A percentile compares a stretch with the other conserved stretches of the same genome.
phyloP scores from a whole-genome alignment of 352 stramenopile species.

The Globisporangium sylvaticum region DNA sequence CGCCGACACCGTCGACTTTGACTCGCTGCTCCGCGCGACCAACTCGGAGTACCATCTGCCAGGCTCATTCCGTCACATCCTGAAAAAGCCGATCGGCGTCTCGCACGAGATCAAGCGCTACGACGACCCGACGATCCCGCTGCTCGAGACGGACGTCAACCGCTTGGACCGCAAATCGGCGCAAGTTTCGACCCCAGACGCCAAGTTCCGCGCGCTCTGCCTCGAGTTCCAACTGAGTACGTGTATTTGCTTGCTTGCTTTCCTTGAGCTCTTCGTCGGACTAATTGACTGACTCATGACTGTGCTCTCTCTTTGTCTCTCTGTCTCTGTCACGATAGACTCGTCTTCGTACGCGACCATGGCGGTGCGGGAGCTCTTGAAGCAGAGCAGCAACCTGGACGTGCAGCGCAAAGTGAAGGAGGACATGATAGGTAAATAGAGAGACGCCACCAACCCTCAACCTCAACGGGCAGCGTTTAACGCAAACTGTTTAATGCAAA shows the following conservation, averaged over 20 bases:
- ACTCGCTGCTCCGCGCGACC: conserved; percentile 49
- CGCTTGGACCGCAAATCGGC: conserved; percentile 30
- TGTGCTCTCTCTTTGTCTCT: neutral
- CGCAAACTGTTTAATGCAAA: neutral
- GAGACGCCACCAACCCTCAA: neutral
- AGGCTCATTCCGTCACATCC: conserved; percentile 92
- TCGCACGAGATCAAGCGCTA: conserved; percentile 91
- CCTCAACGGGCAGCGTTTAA: neutral
- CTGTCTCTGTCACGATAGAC: conserved; percentile 17
- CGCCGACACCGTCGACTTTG: conserved; percentile 66
- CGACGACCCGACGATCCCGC: conserved; percentile 87
- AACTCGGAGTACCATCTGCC: conserved; percentile 90
- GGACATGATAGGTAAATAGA: conserved; percentile 2
- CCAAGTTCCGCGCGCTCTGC: conserved; percentile 62
- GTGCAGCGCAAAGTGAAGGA: conserved; percentile 27
- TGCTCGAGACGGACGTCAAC: conserved; percentile 94
- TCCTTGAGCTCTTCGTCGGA: neutral
- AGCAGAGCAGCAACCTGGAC: conserved; percentile 85
- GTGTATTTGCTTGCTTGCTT: conserved; percentile 16
- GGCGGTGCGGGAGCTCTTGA: conserved; percentile 94
- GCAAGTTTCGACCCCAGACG: conserved; percentile 53
- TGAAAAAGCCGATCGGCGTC: conserved; percentile 88
- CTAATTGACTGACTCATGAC: neutral
- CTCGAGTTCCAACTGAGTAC: conserved; percentile 78
- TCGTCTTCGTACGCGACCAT: conserved; percentile 95